A percentile compares a stretch with the other conserved stretches of the same genome.
Conservation (phyloP, 768 basidiomycete species). For the Leccinum sublutescens region DNA sequence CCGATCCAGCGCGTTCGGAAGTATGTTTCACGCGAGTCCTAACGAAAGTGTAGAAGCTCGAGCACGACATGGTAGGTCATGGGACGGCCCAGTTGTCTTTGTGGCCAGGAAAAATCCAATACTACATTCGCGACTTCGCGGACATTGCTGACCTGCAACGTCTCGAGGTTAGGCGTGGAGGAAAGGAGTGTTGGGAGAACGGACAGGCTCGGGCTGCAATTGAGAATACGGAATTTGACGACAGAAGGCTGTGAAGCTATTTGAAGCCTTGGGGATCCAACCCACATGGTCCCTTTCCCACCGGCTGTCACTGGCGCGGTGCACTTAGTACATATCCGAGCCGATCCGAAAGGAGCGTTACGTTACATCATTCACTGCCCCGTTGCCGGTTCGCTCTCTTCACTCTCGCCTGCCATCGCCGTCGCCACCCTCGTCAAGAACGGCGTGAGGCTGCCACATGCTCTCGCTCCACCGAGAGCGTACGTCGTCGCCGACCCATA, state of each 20-base stretch:
- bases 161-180: constrained; percentile 38
- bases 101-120: constrained; percentile 40
- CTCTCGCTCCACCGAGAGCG: no score
- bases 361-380: no score
- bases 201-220: constrained; percentile 33
- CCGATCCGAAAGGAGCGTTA: no score
- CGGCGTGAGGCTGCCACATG: no score
- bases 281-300: no score
- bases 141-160: constrained; percentile 42
- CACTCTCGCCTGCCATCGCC: no score
- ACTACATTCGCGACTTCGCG: constrained; percentile 36
- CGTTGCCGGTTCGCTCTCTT: no score
- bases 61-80: constrained; percentile 43
- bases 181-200: constrained; percentile 34
- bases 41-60: constrained; percentile 52
- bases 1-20: constrained; percentile 18
- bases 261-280: constrained; percentile 4
- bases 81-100: constrained; percentile 9
- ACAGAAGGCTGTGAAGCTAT: constrained; percentile 28
- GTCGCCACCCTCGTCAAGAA: no score
- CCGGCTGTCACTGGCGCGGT: no score
- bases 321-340: no score
- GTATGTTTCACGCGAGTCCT: constrained; percentile 40
- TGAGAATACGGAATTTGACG: constrained; percentile 39
- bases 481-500: no score